Evolutionary conservation across 2,329 filamentous ascomycete genomes (phyloP), one percentile per base, ranked within the genome.

Genomic region (Aspergillus sclerotialis): DNA sequence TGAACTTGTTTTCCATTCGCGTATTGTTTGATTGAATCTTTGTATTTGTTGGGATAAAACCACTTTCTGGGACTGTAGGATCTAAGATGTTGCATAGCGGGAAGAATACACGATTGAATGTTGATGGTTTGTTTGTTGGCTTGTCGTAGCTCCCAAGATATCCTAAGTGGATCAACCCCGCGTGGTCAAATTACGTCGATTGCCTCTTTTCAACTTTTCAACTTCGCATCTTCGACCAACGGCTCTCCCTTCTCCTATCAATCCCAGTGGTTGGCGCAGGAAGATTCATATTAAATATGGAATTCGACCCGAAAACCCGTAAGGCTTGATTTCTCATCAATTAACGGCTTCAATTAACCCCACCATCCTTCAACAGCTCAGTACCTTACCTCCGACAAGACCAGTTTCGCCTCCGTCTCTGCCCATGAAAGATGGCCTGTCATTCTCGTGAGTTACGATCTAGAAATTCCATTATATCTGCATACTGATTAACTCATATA

Each of bases 351-450:
- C 13, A 18, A 29, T 35, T 49, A 42, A 44, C 42, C 45, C 43
- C 47, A 35, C 41, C 23, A 32, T 45, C 33, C 47, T 31, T 24
- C 17, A 7, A 25, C 39, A 93, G 85, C 82, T 30, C 79, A 78
- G 41, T 93, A 82, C 60, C 73, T 72, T 49, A 96, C 88, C 24
- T 79, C 75, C 50, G 89, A 96, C 67, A 77, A 76, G 52, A 84
- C 73, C 27, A 95, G 88, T 30, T 96, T 96, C 58, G 92, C 84
- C 33, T 87, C 80, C 61, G 72, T 80, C 40, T 94, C 92, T 7
- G 90, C 86, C 21, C 75, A 82, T 53, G 82, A 88, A 47, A 75
- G 92, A 60, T 98, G 90, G 92, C 92, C 92, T 11, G 73, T 94
- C 37, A 98, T 98, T 56, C 67, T 98, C 50, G 87, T 93, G 52